Conservation (phyloP, 2,329 filamentous ascomycete species). For the Onygena corvina region DNA sequence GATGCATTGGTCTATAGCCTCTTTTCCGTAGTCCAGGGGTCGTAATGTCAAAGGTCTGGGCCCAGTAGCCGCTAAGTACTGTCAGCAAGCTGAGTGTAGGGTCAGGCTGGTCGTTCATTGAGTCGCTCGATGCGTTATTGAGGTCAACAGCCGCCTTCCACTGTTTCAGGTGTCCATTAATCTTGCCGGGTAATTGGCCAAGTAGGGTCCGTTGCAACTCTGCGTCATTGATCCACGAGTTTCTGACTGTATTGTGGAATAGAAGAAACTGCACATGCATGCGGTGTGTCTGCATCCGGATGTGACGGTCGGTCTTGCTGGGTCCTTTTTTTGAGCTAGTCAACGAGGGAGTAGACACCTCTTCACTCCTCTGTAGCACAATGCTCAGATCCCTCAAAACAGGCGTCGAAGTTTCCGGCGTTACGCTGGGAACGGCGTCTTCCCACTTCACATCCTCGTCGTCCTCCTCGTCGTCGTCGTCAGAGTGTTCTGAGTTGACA, state of each 20-base stretch:
- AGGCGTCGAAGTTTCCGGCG: constrained; percentile 34
- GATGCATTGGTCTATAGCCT: constrained; percentile 71
- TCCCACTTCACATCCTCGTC: constrained; percentile 42
- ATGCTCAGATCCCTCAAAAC: constrained; percentile 60
- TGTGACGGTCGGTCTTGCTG: constrained; percentile 68
- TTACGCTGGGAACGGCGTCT: constrained; percentile 38
- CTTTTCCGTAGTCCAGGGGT: constrained; percentile 74
- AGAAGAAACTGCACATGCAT: constrained; percentile 79
- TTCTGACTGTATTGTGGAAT: constrained; percentile 79
- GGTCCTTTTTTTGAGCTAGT: constrained; percentile 63
- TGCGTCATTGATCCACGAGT: constrained; percentile 68
- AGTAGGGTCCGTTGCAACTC: constrained; percentile 65
- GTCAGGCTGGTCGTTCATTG: constrained; percentile 40
- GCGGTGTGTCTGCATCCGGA: constrained; percentile 68
- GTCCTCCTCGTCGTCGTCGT: constrained; percentile 4
- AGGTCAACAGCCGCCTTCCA: constrained; percentile 57
- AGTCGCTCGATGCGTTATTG: constrained; percentile 30
- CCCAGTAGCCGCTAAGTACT: constrained; percentile 75
- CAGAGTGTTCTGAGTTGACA: not conserved
- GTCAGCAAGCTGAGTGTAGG: constrained; percentile 67
- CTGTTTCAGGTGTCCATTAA: constrained; percentile 61
- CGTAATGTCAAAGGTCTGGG: constrained; percentile 64
- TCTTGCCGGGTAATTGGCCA: constrained; percentile 54
- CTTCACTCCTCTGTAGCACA: constrained; percentile 48
- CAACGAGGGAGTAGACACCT: constrained; percentile 47